Base-by-base conservation (phyloP, 2,329 filamentous ascomycete species). In the Graphilbum ipis-grandicollis region DNA sequence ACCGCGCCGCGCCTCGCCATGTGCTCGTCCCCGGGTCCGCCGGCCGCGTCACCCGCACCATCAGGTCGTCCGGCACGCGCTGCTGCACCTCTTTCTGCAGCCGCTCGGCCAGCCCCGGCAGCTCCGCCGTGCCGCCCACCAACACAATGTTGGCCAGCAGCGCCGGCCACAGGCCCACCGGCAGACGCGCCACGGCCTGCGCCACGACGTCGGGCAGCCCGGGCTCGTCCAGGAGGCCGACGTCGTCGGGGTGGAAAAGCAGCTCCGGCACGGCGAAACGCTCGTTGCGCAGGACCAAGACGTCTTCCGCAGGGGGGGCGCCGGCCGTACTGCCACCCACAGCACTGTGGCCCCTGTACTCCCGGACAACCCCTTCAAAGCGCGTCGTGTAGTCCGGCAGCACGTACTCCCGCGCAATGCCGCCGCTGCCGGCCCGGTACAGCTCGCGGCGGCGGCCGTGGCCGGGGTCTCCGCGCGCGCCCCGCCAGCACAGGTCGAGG, bases 191-290 rank as follows among this genome's bases (percentile, higher is more conserved):
- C 13, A 98, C 57, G 12, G 77, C 81, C 52, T 94, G 76, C 56
- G 90, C 65, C 10, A 94, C 69, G n/a, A 84, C 68, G 34, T 86
- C 81, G 0, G 83, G 71, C 17, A 98, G 63, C 0, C 90, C 90
- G 1, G 79, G 75, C 48, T 93, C 82, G 33, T 74, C 71, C 21
- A 5, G 21, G 55, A 94, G 73, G 1, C 85, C 45, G 9, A 93
- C 76, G 56, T 96, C 88, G 4, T 69, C 67, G 0, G 90, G 90
- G 38, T 70, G 79, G 58, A 98, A 96, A 3, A 98, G 59, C 6
- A 96, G 65, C 53, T 98, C 90, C 0, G 90, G 88, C 0, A 93
- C 79, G 2, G 74, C 65, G 52, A 98, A 98, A 33, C 88, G 73
- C 58, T 98, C 90, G 54, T 94, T 96, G 5, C 83, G 78, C 9